Conservation (phyloP, 768 basidiomycete genomes). For the Psilocybe azurescens region DNA sequence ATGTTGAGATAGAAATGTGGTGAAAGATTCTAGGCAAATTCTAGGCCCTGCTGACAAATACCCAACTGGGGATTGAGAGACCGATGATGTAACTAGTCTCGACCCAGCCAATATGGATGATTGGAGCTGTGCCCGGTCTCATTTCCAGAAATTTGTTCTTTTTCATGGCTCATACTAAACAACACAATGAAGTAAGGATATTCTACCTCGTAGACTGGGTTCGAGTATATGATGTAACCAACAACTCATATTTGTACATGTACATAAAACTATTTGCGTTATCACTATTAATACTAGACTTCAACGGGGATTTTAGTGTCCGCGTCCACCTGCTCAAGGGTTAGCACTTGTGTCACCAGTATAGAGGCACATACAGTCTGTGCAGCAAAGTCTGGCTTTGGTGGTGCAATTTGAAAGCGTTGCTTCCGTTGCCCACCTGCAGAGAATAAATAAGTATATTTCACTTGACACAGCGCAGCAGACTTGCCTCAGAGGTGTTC, state of each 20-base stretch:
- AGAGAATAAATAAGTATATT: not conserved
- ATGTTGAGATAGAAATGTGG: not conserved
- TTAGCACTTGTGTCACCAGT: conserved; percentile 12
- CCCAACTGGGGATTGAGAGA: not conserved
- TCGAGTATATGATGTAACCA: too few relatives aligned
- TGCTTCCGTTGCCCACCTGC: conserved; percentile 9
- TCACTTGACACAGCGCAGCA: not conserved
- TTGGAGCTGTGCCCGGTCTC: too few relatives aligned
- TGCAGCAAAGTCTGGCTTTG: conserved; percentile 26
- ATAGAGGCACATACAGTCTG: conserved; percentile 18
- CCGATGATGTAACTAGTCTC: not conserved
- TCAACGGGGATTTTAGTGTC: conserved; percentile 17
- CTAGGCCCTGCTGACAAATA: conserved; percentile 3
- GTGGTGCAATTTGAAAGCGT: conserved; percentile 29
- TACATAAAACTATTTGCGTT: not conserved
- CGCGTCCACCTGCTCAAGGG: conserved; percentile 4
- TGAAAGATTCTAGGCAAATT: not conserved
- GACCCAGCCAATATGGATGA: too few relatives aligned
- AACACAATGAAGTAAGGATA: too few relatives aligned
- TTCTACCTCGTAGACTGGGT: too few relatives aligned
- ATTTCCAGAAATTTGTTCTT: too few relatives aligned
- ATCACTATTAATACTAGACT: not conserved
- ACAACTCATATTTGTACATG: not conserved
- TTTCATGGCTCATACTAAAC: too few relatives aligned
- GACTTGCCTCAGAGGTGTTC: conserved; percentile 11